A percentile compares a stretch with the other conserved stretches of the same genome.
phyloP scores from a whole-genome alignment of 108 stramenopile species.

The Nannochloropsis gaditana region DNA sequence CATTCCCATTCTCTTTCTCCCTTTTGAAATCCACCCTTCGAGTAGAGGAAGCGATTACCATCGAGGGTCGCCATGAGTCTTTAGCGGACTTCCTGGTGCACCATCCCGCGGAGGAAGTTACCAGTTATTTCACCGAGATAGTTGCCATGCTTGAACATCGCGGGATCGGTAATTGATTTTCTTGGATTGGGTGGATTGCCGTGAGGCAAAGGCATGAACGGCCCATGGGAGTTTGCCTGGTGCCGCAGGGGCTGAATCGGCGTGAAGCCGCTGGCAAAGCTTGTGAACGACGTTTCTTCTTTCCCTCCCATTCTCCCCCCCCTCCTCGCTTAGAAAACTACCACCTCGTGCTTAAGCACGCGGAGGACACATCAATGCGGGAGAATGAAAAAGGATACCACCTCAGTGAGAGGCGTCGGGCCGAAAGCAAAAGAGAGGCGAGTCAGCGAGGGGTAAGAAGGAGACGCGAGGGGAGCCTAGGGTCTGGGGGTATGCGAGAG shows the following conservation, averaged over 20 bases:
- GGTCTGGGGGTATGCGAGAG: too few relatives aligned
- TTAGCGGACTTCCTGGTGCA: conserved; percentile 5
- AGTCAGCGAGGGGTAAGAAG: too few relatives aligned
- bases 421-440: too few relatives aligned
- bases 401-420: too few relatives aligned
- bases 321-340: not conserved
- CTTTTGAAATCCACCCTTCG: not conserved
- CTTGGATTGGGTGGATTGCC: not conserved
- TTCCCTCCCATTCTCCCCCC: not conserved
- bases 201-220: not conserved
- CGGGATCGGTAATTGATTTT: not conserved
- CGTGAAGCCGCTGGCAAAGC: not conserved
- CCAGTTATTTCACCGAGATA: not conserved
- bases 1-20: not conserved
- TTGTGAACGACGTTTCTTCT: conserved; percentile 4
- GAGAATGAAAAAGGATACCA: too few relatives aligned
- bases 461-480: too few relatives aligned
- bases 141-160: not conserved
- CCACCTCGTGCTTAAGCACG: conserved; percentile 11
- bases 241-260: not conserved
- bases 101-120: conserved; percentile 5
- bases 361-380: not conserved
- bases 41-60: not conserved
- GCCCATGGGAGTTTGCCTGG: not conserved
- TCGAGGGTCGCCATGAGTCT: not conserved